These are phyloP conservation scores for Exsudoporus floridanus DNA, from an alignment of 1,284 basidiomycete genomes.

Conservation along the genomic window DNA sequence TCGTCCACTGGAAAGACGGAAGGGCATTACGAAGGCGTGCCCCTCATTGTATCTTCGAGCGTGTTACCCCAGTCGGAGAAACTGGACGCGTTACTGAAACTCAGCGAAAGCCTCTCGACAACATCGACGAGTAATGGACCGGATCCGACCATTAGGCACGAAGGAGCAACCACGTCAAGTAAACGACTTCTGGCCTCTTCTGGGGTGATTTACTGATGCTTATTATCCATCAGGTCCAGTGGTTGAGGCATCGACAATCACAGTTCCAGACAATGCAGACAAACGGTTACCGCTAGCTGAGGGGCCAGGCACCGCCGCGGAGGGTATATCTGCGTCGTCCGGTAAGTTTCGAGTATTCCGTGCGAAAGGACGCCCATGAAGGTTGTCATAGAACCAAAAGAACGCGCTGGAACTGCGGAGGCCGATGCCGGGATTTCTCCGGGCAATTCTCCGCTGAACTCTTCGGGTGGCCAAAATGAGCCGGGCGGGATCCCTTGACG, in stretches of 20 bases:
- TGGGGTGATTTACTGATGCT: slow-evolving; percentile 4
- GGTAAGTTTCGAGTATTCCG: slow-evolving; percentile 16
- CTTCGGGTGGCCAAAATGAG: slow-evolving; percentile 17
- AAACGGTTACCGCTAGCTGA: slow-evolving; percentile 3
- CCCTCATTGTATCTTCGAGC: slow-evolving; percentile 22
- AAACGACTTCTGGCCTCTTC: neutral
- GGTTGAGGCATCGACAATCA: slow-evolving; percentile 14
- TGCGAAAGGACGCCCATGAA: slow-evolving; percentile 9
- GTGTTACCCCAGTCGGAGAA: slow-evolving; percentile 22
- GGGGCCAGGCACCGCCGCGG: slow-evolving; percentile 1
- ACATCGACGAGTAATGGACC: slow-evolving; percentile 18
- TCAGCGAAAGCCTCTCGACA: slow-evolving; percentile 19
- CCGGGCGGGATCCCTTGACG: slow-evolving; percentile 41
- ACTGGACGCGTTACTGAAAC: slow-evolving; percentile 27
- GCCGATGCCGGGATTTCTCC: neutral
- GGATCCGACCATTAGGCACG: slow-evolving; percentile 15
- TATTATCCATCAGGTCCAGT: slow-evolving; percentile 27
- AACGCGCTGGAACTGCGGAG: neutral
- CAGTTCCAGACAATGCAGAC: slow-evolving; percentile 14
- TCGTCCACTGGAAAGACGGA: slow-evolving; percentile 34
- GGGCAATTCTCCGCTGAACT: slow-evolving; percentile 9
- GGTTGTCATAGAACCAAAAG: slow-evolving; percentile 14
- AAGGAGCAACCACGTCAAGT: slow-evolving; percentile 31
- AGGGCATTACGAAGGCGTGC: slow-evolving; percentile 17
- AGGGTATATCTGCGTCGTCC: slow-evolving; percentile 2